A percentile compares a stretch with the other conserved stretches of the same genome.
phyloP scores from a whole-genome alignment of 495 filamentous ascomycete species.

The Daldinia childiae region DNA sequence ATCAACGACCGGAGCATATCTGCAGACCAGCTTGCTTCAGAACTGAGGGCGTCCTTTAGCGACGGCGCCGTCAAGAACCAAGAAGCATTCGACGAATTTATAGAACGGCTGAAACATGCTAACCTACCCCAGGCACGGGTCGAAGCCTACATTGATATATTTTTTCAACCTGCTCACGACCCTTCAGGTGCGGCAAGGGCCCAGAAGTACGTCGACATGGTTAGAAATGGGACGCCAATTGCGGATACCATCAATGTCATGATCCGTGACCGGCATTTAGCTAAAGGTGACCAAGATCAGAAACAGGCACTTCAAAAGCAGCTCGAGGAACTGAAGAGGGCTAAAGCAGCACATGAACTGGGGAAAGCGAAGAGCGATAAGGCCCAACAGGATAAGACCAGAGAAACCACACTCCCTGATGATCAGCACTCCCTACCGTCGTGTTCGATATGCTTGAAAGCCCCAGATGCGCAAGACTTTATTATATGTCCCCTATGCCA shows the following conservation, averaged over 20 bases:
- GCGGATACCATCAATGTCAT: slow-evolving; percentile 52
- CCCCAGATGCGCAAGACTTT: slow-evolving; percentile 41
- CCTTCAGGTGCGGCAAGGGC: slow-evolving; percentile 31
- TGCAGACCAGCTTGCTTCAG: slow-evolving; percentile 41
- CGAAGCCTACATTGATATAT: slow-evolving; percentile 48
- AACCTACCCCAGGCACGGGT: slow-evolving; percentile 37
- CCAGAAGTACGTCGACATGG: slow-evolving; percentile 55
- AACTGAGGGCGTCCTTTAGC: slow-evolving; percentile 39
- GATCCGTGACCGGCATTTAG: slow-evolving; percentile 49
- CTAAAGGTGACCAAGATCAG: slow-evolving; percentile 46
- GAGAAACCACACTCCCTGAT: slow-evolving; percentile 37
- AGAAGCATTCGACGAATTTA: slow-evolving; percentile 43
- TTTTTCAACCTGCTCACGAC: slow-evolving; percentile 47
- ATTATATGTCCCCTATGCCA: slow-evolving; percentile 54
- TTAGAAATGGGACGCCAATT: slow-evolving; percentile 46
- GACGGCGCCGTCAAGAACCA: slow-evolving; percentile 37
- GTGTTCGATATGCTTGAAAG: slow-evolving; percentile 51
- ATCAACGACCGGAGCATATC: slow-evolving; percentile 42
- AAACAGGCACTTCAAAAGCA: slow-evolving; percentile 49
- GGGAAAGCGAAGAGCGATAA: slow-evolving; percentile 52
- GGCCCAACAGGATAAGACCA: slow-evolving; percentile 45
- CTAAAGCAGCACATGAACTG: slow-evolving; percentile 54
- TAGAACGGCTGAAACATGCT: slow-evolving; percentile 37
- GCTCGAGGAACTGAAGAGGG: slow-evolving; percentile 54
- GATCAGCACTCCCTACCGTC: slow-evolving; percentile 49